These are phyloP conservation scores for Trichoderma sp. DNA, from an alignment of 2,329 filamentous ascomycete species.

Conservation along the genomic window DNA sequence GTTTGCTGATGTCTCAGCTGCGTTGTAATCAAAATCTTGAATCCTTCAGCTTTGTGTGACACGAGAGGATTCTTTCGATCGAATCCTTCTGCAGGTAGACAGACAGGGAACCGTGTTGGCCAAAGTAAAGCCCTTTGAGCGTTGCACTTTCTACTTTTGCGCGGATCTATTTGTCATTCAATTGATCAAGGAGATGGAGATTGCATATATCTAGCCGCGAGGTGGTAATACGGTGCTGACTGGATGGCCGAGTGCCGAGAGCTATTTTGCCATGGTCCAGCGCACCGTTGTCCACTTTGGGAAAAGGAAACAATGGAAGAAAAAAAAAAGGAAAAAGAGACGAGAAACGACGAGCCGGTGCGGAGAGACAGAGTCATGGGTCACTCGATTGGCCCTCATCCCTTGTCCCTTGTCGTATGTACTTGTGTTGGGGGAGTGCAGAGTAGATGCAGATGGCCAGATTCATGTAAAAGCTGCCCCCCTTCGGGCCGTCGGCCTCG, in stretches of 20 bases:
- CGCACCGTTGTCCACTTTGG: not conserved
- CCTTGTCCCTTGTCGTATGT: not conserved
- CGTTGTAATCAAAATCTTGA: not conserved
- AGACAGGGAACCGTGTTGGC: not conserved
- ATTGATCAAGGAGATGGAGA: not conserved
- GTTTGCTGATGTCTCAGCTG: not conserved
- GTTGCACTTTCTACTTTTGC: not conserved
- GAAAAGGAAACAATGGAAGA: not conserved
- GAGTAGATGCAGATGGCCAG: not conserved
- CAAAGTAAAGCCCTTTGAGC: not conserved
- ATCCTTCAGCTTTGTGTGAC: not conserved
- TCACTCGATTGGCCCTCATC: not conserved
- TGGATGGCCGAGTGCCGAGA: not conserved
- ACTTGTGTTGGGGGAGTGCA: not conserved
- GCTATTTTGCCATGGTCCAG: not conserved
- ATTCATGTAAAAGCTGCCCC: not conserved
- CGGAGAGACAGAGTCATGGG: not conserved
- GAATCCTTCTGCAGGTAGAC: not conserved
- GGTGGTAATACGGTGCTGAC: not conserved
- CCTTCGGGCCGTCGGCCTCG: slow-evolving; percentile 2
- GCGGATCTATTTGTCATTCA: not conserved
- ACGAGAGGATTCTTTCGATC: not conserved
- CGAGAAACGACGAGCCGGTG: not conserved
- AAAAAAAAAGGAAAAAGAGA: not conserved
- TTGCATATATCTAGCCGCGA: not conserved